Percentiles rank a stretch among this genome's conserved stretches.
Conservation (phyloP, 441 rosid genomes). For the Aleurites moluccanus region DNA sequence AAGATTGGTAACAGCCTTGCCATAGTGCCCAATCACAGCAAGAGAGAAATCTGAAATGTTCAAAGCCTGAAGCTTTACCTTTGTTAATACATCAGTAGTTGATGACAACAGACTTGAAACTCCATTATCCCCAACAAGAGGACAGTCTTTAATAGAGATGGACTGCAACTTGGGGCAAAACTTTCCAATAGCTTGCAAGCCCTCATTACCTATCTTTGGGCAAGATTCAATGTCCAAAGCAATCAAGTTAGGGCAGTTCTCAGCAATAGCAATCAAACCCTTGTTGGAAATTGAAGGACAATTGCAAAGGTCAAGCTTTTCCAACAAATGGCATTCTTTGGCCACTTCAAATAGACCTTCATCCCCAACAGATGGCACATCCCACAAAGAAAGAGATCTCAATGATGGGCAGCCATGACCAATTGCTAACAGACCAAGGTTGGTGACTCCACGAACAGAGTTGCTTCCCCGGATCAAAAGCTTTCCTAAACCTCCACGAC, state of each 20-base stretch:
- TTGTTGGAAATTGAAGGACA: slow-evolving; percentile 79
- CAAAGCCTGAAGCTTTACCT: slow-evolving; percentile 82
- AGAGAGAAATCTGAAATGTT: slow-evolving; percentile 81
- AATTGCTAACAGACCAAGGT: slow-evolving; percentile 62
- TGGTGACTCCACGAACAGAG: slow-evolving; percentile 58
- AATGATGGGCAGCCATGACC: slow-evolving; percentile 88
- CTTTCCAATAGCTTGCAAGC: slow-evolving; percentile 71
- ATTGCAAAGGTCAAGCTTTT: slow-evolving; percentile 80
- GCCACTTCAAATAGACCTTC: slow-evolving; percentile 67
- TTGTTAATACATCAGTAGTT: slow-evolving; percentile 51
- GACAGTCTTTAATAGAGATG: slow-evolving; percentile 80
- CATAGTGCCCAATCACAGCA: slow-evolving; percentile 90
- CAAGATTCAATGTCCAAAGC: slow-evolving; percentile 71
- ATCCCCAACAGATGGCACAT: slow-evolving; percentile 64
- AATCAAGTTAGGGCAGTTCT: slow-evolving; percentile 64
- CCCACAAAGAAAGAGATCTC: slow-evolving; percentile 75
- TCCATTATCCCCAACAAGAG: slow-evolving; percentile 92
- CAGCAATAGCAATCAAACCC: slow-evolving; percentile 66
- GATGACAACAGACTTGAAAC: slow-evolving; percentile 72
- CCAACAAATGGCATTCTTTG: slow-evolving; percentile 62
- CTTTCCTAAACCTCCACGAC: slow-evolving; percentile 84
- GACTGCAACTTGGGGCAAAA: slow-evolving; percentile 62
- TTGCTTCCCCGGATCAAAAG: slow-evolving; percentile 75
- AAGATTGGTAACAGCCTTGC: slow-evolving; percentile 61
- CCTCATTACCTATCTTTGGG: slow-evolving; percentile 70